Evolutionary conservation across 805 yeast species (phyloP).

Genomic region (Lachancea quebecensis): DNA sequence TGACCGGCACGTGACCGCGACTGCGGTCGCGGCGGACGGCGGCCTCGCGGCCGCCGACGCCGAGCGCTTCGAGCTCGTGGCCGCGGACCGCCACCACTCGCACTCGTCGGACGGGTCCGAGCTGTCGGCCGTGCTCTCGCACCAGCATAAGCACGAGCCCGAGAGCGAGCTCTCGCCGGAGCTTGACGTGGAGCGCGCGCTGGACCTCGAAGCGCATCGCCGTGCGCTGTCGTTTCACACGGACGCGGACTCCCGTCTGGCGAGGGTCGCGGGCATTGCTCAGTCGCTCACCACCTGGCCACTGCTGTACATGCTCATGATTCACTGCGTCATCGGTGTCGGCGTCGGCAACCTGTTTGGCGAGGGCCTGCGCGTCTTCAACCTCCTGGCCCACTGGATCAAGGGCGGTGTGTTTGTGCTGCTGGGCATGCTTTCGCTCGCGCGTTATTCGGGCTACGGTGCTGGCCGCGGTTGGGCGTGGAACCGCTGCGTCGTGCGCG

Average conservation of each 20-base stretch:
- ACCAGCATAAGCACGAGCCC: slow-evolving; percentile 18
- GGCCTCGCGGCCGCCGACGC: slow-evolving; percentile 23
- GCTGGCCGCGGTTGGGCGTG: slow-evolving; percentile 80
- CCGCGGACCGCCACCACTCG: slow-evolving; percentile 4
- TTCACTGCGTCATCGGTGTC: slow-evolving; percentile 46
- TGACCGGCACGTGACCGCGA: slow-evolving; percentile 3
- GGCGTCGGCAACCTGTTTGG: slow-evolving; percentile 71
- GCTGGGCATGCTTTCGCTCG: slow-evolving; percentile 72
- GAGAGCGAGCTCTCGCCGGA: background rate
- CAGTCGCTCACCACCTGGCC: slow-evolving; percentile 57
- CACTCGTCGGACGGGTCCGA: slow-evolving; percentile 11
- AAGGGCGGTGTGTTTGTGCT: slow-evolving; percentile 86
- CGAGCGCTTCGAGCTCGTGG: slow-evolving; percentile 13
- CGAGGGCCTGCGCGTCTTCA: slow-evolving; percentile 58
- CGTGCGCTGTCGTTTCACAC: background rate
- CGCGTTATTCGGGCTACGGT: slow-evolving; percentile 83
- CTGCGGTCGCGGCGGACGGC: slow-evolving; percentile 16
- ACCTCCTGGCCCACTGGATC: slow-evolving; percentile 87
- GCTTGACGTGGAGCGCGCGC: background rate
- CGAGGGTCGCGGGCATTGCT: slow-evolving; percentile 26
- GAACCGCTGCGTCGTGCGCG: slow-evolving; percentile 46
- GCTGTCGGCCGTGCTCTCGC: slow-evolving; percentile 7
- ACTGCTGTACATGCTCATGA: slow-evolving; percentile 50
- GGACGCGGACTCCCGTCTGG: slow-evolving; percentile 6
- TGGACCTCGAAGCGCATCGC: slow-evolving; percentile 4